A percentile compares a stretch with the other conserved stretches of the same genome.
Evolutionary conservation across 768 basidiomycete genomes (phyloP).

Genomic region (Rhizopogon vesiculosus): DNA sequence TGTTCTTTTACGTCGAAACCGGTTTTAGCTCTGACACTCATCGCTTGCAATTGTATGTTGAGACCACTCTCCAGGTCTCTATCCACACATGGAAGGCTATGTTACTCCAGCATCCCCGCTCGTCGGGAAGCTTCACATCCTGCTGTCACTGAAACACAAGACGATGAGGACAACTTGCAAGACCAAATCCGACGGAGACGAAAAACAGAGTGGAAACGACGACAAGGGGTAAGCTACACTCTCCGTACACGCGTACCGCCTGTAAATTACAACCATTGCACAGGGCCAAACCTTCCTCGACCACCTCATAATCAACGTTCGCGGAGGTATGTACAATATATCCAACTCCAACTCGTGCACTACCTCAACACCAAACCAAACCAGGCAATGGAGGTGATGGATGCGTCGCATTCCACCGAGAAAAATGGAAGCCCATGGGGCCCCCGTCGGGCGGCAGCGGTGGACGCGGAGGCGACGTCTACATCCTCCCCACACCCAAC

Average conservation of each 20-base stretch:
- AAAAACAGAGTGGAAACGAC: slow-evolving; percentile 72
- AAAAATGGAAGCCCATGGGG: slow-evolving; percentile 78
- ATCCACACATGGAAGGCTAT: background rate
- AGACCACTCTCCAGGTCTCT: slow-evolving; percentile 3
- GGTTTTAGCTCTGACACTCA: background rate
- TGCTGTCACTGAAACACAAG: background rate
- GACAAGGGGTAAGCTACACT: slow-evolving; percentile 50
- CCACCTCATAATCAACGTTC: slow-evolving; percentile 71
- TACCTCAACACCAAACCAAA: slow-evolving; percentile 1
- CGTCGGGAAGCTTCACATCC: background rate
- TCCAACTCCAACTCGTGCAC: background rate
- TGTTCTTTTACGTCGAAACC: background rate
- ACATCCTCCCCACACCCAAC: slow-evolving; percentile 72
- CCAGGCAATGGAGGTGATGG: slow-evolving; percentile 86
- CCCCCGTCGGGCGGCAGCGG: slow-evolving; percentile 95
- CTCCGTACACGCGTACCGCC: background rate
- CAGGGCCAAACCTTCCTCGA: slow-evolving; percentile 82
- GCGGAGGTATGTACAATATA: slow-evolving; percentile 51
- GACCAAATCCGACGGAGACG: slow-evolving; percentile 34
- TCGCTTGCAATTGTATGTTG: slow-evolving; percentile 8
- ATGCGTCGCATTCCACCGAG: slow-evolving; percentile 89
- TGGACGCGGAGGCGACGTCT: slow-evolving; percentile 84
- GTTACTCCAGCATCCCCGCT: background rate
- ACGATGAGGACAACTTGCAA: background rate
- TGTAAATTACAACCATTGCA: slow-evolving; percentile 5